These are phyloP conservation scores for Abrus pulchellus DNA, from an alignment of 306 rosid genomes.

Conservation along the genomic window DNA sequence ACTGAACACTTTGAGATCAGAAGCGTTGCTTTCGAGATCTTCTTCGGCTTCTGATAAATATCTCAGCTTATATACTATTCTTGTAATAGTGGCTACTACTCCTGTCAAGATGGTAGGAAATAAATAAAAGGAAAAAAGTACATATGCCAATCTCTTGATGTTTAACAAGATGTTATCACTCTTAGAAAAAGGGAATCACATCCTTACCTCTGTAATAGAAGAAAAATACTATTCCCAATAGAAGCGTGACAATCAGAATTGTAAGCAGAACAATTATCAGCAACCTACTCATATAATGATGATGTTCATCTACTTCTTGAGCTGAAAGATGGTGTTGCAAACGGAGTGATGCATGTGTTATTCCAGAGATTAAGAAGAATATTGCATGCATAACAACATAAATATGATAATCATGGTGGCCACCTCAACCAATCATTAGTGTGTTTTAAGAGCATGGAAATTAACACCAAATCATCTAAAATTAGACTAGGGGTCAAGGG, in stretches of 20 bases:
- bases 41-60: constrained; percentile 41
- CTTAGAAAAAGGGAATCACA: background rate
- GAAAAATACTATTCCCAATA: constrained; percentile 48
- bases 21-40: constrained; percentile 32
- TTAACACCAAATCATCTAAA: background rate
- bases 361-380: constrained; percentile 18
- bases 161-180: constrained; percentile 1
- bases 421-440: background rate
- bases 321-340: constrained; percentile 47
- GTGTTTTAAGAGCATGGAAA: background rate
- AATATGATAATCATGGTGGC: constrained; percentile 4
- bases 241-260: constrained; percentile 29
- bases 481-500: background rate
- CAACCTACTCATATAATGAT: constrained; percentile 45
- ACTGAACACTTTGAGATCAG: constrained; percentile 52
- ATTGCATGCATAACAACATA: background rate
- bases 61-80: constrained; percentile 36
- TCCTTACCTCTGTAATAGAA: constrained; percentile 44
- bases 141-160: background rate
- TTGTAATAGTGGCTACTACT: constrained; percentile 1
- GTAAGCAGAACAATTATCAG: constrained; percentile 47
- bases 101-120: constrained; percentile 32
- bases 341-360: constrained; percentile 26
- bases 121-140: background rate
- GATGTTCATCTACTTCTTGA: constrained; percentile 40